Evolutionary conservation across 2,329 filamentous ascomycete species (phyloP), one percentile per base, ranked within the genome.

Genomic region (Hymenoscyphus fructigenus): DNA sequence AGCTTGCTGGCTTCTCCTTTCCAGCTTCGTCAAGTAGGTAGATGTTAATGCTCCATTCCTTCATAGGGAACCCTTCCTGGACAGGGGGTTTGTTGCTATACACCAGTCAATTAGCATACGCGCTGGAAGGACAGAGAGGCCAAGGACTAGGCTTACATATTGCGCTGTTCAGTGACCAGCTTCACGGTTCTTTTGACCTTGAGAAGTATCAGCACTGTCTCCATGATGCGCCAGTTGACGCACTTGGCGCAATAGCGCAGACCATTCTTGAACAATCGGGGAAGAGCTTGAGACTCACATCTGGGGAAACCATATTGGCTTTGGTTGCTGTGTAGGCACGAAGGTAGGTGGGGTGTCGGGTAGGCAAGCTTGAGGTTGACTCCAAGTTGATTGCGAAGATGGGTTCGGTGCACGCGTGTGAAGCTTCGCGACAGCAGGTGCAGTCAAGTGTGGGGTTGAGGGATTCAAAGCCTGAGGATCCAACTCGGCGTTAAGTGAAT

Each of bases 81-180:
- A 90, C 90, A 15, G 91, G 90, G 23, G 91, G 88, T 76, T 93
- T 93, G 75, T 92, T 87, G 75, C 90, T 93, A 75, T 76, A 73
- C 28, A 38, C 10, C 28, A 28, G 20, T 6, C 26, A 44, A 50
- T 71, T 28, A 71, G 67, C 57, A 55, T 34, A 55, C 5, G 28
- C 55, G 32, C 23, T 23, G n/a, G n/a, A 23, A 20, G 14, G 7
- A 20, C 17, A 50, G 7, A 34, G 28, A 50, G 47, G 15, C 7
- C 15, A 20, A 7, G 38, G 20, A 28, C 55, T 32, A 87, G 96
- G 69, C 74, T 57, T 73, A 76, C 75, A 75, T 91, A 79, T 93
- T 86, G 76, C 88, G 86, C 79, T 98, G 94, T 82, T 95, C 89
- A 60, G 95, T 98, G 72, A 97, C 85, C 81, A 99, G 87, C 86